These are phyloP conservation scores for Leccinum aurantiacum DNA, from an alignment of 768 basidiomycete species.

Conservation along the genomic window DNA sequence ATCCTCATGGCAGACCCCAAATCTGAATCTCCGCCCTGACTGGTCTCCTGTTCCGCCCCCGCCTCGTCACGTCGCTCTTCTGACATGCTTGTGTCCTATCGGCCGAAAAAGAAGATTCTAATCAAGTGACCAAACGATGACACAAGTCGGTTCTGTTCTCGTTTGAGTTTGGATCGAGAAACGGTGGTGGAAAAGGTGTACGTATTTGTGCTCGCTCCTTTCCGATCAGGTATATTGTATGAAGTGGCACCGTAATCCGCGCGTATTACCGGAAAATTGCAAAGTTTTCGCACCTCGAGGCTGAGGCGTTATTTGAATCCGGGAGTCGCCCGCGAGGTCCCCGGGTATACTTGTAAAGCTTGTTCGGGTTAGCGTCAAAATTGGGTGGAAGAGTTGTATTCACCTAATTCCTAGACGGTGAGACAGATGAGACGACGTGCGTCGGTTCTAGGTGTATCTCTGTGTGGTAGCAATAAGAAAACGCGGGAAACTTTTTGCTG, in stretches of 20 bases:
- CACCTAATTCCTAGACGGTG: not conserved
- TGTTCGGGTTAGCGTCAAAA: not conserved
- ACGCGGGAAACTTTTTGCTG: slow-evolving; percentile 1
- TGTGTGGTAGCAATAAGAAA: slow-evolving; percentile 1
- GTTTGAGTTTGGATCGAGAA: slow-evolving; percentile 2
- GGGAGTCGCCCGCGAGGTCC: not conserved
- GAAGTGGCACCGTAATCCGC: slow-evolving; percentile 3
- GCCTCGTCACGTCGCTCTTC: slow-evolving; percentile 1
- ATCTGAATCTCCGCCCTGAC: slow-evolving; percentile 23
- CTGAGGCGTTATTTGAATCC: slow-evolving; percentile 1
- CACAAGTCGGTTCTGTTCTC: slow-evolving; percentile 1
- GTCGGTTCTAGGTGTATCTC: not conserved
- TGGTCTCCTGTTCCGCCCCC: not conserved
- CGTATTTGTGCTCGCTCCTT: slow-evolving; percentile 3
- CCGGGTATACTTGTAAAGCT: slow-evolving; percentile 5
- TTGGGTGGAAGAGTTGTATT: not conserved
- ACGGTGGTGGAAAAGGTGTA: not conserved
- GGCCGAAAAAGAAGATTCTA: slow-evolving; percentile 3
- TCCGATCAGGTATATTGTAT: slow-evolving; percentile 11
- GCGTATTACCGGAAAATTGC: slow-evolving; percentile 9
- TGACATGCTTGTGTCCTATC: slow-evolving; percentile 9
- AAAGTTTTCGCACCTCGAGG: slow-evolving; percentile 13
- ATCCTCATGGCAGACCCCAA: slow-evolving; percentile 26
- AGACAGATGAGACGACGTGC: slow-evolving; percentile 8
- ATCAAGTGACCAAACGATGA: slow-evolving; percentile 4